A percentile compares a stretch with the other conserved stretches of the same genome.
Evolutionary conservation across 2,329 filamentous ascomycete genomes (phyloP).

Genomic region (Alternaria longipes): DNA sequence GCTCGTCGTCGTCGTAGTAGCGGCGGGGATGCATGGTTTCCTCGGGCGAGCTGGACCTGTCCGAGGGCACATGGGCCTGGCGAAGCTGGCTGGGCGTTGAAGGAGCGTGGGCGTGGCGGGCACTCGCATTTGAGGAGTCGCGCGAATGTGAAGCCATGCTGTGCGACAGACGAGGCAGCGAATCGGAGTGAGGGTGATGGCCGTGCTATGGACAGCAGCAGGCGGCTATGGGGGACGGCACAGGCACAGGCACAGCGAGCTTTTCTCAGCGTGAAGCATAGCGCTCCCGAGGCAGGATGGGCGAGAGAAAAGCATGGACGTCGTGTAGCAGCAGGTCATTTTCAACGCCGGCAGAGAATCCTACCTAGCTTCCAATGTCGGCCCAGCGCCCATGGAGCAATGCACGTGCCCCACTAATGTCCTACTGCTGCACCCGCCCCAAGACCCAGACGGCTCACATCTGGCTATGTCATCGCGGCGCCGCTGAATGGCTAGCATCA

Average conservation of each 20-base stretch:
- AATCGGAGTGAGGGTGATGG: constrained; percentile 11
- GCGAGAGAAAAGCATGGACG: constrained; percentile 13
- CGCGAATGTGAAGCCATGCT: constrained; percentile 37
- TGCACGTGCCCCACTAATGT: constrained; percentile 33
- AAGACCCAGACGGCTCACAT: not conserved
- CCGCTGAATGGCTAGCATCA: not conserved
- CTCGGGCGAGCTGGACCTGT: constrained; percentile 54
- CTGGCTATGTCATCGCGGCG: not conserved
- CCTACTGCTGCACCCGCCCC: constrained; percentile 6
- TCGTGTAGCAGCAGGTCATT: constrained; percentile 12
- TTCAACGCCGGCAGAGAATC: constrained; percentile 14
- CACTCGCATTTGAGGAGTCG: constrained; percentile 44
- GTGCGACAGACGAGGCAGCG: constrained; percentile 7
- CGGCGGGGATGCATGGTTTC: constrained; percentile 46
- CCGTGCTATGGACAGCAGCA: not conserved
- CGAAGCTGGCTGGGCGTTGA: constrained; percentile 52
- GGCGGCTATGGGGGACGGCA: not conserved
- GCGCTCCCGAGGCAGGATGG: constrained; percentile 17
- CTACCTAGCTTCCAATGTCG: constrained; percentile 19
- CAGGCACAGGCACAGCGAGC: constrained; percentile 7
- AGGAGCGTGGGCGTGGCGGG: constrained; percentile 47
- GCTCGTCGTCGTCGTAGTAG: constrained; percentile 29
- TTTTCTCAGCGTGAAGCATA: constrained; percentile 26
- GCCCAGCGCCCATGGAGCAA: not conserved
- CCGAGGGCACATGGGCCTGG: constrained; percentile 54